These are phyloP conservation scores for Thelonectria discophora DNA, from an alignment of 2,329 filamentous ascomycete genomes.

Conservation along the genomic window DNA sequence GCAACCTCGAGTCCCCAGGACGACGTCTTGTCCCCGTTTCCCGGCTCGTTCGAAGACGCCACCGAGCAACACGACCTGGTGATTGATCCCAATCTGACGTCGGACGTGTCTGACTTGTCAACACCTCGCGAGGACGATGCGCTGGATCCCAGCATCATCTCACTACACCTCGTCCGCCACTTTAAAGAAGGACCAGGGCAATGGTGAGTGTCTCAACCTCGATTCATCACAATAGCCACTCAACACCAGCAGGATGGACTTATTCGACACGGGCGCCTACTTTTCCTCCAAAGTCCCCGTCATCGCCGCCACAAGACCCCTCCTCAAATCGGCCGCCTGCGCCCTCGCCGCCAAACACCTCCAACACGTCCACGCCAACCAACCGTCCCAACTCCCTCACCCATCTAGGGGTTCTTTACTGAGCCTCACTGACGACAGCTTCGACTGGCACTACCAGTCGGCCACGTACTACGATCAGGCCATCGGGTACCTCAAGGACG, in stretches of 20 bases:
- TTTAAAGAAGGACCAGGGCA: slow-evolving; percentile 36
- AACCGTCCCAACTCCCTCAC: neutral
- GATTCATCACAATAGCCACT: neutral
- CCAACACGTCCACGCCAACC: slow-evolving; percentile 5
- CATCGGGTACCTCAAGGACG: slow-evolving; percentile 27
- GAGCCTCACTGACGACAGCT: neutral
- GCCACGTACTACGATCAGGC: slow-evolving; percentile 38
- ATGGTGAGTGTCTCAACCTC: slow-evolving; percentile 13
- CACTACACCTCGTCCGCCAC: slow-evolving; percentile 28
- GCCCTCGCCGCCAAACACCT: slow-evolving; percentile 37
- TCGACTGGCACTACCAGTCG: slow-evolving; percentile 36
- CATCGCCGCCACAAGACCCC: slow-evolving; percentile 29
- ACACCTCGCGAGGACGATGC: neutral
- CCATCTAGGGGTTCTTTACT: neutral
- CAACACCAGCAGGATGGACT: slow-evolving; percentile 29
- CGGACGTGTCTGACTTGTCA: neutral
- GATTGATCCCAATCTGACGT: neutral
- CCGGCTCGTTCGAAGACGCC: neutral
- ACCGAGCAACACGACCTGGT: neutral
- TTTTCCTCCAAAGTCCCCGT: slow-evolving; percentile 39
- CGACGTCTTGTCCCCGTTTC: neutral
- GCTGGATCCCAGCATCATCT: slow-evolving; percentile 18
- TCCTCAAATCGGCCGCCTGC: slow-evolving; percentile 34
- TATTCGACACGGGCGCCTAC: slow-evolving; percentile 37
- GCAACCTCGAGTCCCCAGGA: neutral